Evolutionary conservation across 192 early-diverging fungal species (phyloP).

Genomic region (Linnemannia exigua): DNA sequence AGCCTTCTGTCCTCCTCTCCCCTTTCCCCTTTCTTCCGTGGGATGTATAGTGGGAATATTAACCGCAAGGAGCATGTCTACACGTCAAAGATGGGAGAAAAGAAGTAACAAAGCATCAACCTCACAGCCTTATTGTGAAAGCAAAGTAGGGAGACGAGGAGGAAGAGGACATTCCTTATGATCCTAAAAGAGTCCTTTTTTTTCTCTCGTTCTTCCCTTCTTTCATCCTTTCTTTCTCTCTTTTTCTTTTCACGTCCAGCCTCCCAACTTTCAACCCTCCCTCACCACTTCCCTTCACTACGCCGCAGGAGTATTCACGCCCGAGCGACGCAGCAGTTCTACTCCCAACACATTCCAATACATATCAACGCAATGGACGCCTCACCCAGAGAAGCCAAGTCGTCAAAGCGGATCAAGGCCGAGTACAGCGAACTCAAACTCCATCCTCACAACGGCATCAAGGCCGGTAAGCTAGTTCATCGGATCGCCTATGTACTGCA

Average conservation of each 20-base stretch:
- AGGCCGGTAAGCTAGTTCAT: not conserved
- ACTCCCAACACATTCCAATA: not conserved
- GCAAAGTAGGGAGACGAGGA: not conserved
- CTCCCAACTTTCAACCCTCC: not conserved
- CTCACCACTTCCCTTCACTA: not conserved
- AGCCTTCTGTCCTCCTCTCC: not conserved
- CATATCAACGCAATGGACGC: not conserved
- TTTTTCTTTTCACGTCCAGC: not conserved
- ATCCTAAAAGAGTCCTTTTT: not conserved
- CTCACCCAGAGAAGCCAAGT: not conserved
- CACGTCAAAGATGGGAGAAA: not conserved
- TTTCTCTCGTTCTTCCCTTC: not conserved
- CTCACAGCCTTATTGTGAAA: not conserved
- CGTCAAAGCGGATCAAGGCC: not conserved
- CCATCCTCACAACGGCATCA: not conserved
- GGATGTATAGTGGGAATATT: not conserved
- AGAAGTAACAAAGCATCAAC: not conserved
- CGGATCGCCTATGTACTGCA: no score
- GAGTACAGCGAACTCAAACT: not conserved
- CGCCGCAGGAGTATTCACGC: not conserved
- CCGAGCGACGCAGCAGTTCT: not conserved
- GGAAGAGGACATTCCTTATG: not conserved
- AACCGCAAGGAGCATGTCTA: not conserved
- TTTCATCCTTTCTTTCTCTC: not conserved
- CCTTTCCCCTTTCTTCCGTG: not conserved